These are phyloP conservation scores for Aspergillus conjunctus DNA, from an alignment of 495 filamentous ascomycete genomes.

Conservation along the genomic window DNA sequence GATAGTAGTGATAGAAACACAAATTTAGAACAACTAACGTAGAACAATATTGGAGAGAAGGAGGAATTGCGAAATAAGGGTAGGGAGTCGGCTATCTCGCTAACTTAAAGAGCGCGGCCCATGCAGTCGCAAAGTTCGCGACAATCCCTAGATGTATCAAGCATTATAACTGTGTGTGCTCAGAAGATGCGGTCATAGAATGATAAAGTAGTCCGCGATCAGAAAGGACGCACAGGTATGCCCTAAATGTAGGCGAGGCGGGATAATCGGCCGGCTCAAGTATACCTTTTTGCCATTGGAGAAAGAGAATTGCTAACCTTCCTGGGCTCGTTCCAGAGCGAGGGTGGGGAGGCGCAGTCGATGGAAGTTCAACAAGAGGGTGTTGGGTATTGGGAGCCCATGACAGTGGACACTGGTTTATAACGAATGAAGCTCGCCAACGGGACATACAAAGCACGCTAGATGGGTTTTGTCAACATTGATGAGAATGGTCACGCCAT, in stretches of 20 bases:
- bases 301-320: too few relatives aligned
- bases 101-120: neutral
- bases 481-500: slow-evolving; percentile 43
- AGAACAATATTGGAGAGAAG: neutral
- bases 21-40: neutral
- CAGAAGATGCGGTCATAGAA: too few relatives aligned
- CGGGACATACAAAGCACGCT: slow-evolving; percentile 44
- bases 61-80: neutral
- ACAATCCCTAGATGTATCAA: too few relatives aligned
- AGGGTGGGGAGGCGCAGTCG: neutral
- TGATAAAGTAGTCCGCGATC: too few relatives aligned
- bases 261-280: too few relatives aligned
- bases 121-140: neutral
- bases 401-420: slow-evolving; percentile 16
- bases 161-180: too few relatives aligned
- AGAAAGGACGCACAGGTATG: too few relatives aligned
- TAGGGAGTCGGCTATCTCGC: neutral
- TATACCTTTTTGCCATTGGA: too few relatives aligned
- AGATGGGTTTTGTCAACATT: slow-evolving; percentile 50
- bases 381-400: slow-evolving; percentile 4
- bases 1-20: slow-evolving; percentile 19
- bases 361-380: neutral
- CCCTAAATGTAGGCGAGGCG: too few relatives aligned
- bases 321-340: neutral
- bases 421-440: slow-evolving; percentile 29